These are phyloP conservation scores for Pittosporum tobira DNA, from an alignment of 129 eudicot genomes.

Conservation along the genomic window DNA sequence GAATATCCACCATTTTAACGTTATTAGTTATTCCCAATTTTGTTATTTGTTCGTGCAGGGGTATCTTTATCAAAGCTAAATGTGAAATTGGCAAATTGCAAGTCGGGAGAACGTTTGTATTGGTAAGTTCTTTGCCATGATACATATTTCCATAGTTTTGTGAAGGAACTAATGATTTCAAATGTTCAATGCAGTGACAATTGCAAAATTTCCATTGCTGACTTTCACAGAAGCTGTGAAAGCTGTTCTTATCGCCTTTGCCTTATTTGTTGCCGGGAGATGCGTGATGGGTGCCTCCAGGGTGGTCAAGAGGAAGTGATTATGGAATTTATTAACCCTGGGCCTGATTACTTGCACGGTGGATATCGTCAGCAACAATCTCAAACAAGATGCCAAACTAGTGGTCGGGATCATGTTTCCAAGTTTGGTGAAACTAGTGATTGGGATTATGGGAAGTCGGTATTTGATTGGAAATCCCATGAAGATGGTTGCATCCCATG, in stretches of 20 bases:
- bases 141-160: neutral
- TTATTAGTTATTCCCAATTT: neutral
- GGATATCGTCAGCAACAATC: neutral
- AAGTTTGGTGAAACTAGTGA: neutral
- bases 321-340: too few relatives aligned
- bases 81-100: neutral
- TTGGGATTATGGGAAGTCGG: too few relatives aligned
- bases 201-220: constrained; percentile 16
- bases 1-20: too few relatives aligned
- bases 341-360: too few relatives aligned
- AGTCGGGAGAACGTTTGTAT: neutral
- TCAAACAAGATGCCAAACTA: too few relatives aligned
- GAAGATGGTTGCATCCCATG: constrained; percentile 21
- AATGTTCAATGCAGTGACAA: constrained; percentile 10
- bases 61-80: neutral
- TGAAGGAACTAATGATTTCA: neutral
- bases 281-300: constrained; percentile 6
- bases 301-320: constrained; percentile 2
- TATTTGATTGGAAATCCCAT: constrained; percentile 19
- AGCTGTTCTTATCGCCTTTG: constrained; percentile 12
- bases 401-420: too few relatives aligned
- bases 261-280: constrained; percentile 18
- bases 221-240: constrained; percentile 13
- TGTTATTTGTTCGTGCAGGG: constrained; percentile 7
- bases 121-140: constrained; percentile 6